phyloP scores from a whole-genome alignment of 257 asterid genomes.

The Avicennia marina region DNA sequence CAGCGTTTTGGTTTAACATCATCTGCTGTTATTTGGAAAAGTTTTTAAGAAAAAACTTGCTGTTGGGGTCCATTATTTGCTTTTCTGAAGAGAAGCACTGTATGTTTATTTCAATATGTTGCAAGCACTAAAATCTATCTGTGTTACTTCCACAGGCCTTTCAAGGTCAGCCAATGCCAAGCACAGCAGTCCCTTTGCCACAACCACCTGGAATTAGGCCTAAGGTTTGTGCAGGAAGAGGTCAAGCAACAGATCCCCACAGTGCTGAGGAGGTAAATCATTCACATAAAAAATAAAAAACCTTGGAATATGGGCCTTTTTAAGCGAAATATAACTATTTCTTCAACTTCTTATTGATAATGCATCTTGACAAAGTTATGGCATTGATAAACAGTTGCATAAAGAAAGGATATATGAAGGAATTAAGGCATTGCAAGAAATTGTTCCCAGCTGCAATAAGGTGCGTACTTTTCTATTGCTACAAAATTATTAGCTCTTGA shows the following conservation, averaged over 20 bases:
- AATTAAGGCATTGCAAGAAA: constrained; percentile 88
- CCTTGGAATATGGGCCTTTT: constrained; percentile 1
- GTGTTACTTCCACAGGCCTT: constrained; percentile 42
- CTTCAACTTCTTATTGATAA: not conserved
- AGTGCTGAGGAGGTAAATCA: constrained; percentile 78
- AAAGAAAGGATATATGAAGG: constrained; percentile 86
- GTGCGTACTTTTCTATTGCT: constrained; percentile 28
- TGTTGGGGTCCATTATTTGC: not conserved
- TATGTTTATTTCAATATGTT: not conserved
- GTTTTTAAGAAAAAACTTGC: not conserved
- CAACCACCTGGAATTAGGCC: constrained; percentile 75
- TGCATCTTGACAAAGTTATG: constrained; percentile 13
- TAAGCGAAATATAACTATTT: not conserved
- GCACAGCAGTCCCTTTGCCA: constrained; percentile 58
- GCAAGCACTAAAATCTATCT: not conserved
- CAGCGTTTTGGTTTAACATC: not conserved
- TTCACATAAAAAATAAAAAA: not conserved
- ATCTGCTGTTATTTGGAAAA: not conserved
- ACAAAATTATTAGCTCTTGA: not conserved
- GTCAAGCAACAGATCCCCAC: constrained; percentile 95
- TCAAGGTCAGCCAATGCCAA: constrained; percentile 66
- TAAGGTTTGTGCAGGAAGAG: constrained; percentile 82
- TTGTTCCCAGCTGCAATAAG: constrained; percentile 93
- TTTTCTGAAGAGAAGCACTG: constrained; percentile 7
- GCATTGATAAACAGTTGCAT: constrained; percentile 52